Conservation (phyloP, 164 flowering plant species). For the Chimonanthus salicifolius region DNA sequence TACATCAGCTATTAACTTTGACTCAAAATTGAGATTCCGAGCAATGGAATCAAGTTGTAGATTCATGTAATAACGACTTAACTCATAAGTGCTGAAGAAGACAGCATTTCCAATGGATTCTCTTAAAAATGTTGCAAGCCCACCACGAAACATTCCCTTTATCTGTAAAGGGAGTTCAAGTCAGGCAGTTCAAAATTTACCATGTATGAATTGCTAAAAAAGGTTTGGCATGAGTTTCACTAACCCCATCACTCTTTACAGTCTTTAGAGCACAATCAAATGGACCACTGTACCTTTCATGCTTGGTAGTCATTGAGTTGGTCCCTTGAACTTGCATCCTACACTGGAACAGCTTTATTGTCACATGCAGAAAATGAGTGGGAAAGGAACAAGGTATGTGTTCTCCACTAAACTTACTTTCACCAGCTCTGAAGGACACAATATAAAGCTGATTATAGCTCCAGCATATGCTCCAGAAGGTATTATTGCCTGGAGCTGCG, state of each 20-base stretch:
- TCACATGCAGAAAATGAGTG: conserved; percentile 14
- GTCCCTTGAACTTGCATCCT: conserved; percentile 97
- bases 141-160: conserved; percentile 78
- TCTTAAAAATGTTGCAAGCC: conserved; percentile 63
- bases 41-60: conserved; percentile 41
- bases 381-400: neutral
- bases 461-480: conserved; percentile 85
- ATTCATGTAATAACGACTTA: conserved; percentile 65
- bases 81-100: conserved; percentile 71
- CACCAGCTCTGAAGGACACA: conserved; percentile 86
- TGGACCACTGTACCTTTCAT: conserved; percentile 56
- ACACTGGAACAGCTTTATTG: conserved; percentile 60
- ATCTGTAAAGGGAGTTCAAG: conserved; percentile 41
- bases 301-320: conserved; percentile 32
- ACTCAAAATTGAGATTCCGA: conserved; percentile 23
- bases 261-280: conserved; percentile 80
- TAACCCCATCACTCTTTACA: conserved; percentile 72
- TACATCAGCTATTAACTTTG: conserved; percentile 41
- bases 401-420: conserved; percentile 44
- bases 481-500: conserved; percentile 56
- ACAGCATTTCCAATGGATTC: conserved; percentile 76
- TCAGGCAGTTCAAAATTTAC: conserved; percentile 16
- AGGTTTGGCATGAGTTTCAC: conserved; percentile 15
- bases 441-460: conserved; percentile 69
- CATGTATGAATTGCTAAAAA: neutral